phyloP scores from a whole-genome alignment of 225 moss, liverwort and hornwort genomes.

The Ulota crispa region DNA sequence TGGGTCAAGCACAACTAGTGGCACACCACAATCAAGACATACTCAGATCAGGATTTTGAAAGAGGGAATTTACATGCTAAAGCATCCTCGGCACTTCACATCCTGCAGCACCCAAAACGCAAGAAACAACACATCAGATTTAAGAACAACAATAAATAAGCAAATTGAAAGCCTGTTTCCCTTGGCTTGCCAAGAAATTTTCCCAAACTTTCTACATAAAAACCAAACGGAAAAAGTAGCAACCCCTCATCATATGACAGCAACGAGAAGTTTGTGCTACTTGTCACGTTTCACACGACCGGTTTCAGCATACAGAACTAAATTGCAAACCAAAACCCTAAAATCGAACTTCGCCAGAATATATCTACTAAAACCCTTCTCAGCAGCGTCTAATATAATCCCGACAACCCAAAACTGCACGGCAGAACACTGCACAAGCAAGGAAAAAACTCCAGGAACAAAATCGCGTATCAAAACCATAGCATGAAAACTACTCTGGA shows the following conservation, averaged over 20 bases:
- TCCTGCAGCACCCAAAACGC: constrained; percentile 39
- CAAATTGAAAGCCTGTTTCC: not conserved
- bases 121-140: not conserved
- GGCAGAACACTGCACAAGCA: too few species aligned
- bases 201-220: not conserved
- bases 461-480: not conserved
- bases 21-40: not conserved
- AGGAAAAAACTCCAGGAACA: not conserved
- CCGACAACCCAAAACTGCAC: too few species aligned
- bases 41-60: not conserved
- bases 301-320: not conserved
- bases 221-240: not conserved
- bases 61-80: constrained; percentile 48
- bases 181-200: not conserved
- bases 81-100: constrained; percentile 72
- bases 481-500: too few species aligned
- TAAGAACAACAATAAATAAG: not conserved
- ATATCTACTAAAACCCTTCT: not conserved
- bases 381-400: too few species aligned
- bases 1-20: not conserved
- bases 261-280: not conserved
- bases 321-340: not conserved
- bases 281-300: not conserved
- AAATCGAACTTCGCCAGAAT: too few species aligned
- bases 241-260: not conserved